Conservation (phyloP, 768 basidiomycete species). For the Leccinellum rugosiceps region DNA sequence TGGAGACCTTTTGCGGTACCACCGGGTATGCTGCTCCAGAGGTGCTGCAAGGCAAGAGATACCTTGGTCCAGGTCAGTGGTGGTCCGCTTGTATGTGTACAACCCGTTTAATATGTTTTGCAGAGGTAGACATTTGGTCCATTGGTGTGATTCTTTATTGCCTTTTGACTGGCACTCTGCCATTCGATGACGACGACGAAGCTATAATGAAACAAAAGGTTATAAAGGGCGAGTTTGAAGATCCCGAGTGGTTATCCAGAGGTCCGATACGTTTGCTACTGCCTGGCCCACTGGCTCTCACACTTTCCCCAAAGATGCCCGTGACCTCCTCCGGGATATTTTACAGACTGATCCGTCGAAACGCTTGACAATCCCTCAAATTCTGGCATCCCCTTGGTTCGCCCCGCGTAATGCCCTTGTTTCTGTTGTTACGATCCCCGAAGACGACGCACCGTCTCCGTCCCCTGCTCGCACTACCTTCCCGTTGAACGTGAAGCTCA, state of each 20-base stretch:
- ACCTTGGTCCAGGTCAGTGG: conserved; percentile 78
- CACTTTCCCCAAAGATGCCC: conserved; percentile 57
- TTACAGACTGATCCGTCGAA: conserved; percentile 73
- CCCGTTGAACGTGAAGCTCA: conserved; percentile 24
- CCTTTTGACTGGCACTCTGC: conserved; percentile 83
- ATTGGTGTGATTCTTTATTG: conserved; percentile 90
- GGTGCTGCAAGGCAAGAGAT: conserved; percentile 85
- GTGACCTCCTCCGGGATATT: conserved; percentile 74
- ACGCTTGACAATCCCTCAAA: conserved; percentile 79
- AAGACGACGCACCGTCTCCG: conserved; percentile 26
- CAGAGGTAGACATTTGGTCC: conserved; percentile 97
- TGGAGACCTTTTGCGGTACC: conserved; percentile 96
- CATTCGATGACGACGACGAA: conserved; percentile 91
- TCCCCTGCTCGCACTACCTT: conserved; percentile 33
- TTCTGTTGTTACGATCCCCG: conserved; percentile 4
- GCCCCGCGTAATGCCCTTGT: conserved; percentile 28
- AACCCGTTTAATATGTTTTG: conserved; percentile 7
- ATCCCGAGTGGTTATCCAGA: conserved; percentile 86
- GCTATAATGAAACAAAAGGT: conserved; percentile 79
- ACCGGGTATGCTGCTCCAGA: conserved; percentile 93
- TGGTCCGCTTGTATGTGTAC: background rate
- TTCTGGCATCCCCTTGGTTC: conserved; percentile 88
- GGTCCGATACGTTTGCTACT: conserved; percentile 45
- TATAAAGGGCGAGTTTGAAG: conserved; percentile 81
- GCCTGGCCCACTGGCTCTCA: conserved; percentile 1